Evolutionary conservation across 2,329 filamentous ascomycete genomes (phyloP).

Genomic region (Pseudocercospora eumusae): DNA sequence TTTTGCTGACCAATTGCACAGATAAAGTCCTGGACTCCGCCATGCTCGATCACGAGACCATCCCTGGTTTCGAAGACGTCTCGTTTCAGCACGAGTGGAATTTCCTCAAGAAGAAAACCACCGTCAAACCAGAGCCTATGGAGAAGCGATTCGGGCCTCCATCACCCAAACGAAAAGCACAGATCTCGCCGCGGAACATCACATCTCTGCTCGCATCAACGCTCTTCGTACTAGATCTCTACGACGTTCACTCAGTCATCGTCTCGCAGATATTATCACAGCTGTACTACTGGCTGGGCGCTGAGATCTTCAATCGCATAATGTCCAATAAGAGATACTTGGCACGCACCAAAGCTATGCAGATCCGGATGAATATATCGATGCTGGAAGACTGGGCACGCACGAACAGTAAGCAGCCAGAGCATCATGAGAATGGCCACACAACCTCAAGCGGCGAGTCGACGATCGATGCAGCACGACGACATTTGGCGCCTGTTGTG

Average conservation of each 20-base stretch:
- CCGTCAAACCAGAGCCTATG: slow-evolving; percentile 81
- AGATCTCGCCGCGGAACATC: slow-evolving; percentile 90
- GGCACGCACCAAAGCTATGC: slow-evolving; percentile 96
- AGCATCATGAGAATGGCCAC: slow-evolving; percentile 92
- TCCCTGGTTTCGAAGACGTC: slow-evolving; percentile 94
- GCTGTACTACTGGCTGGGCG: slow-evolving; percentile 91
- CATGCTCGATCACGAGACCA: slow-evolving; percentile 97
- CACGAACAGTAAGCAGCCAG: slow-evolving; percentile 86
- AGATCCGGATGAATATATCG: slow-evolving; percentile 98
- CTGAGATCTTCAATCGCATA: slow-evolving; percentile 95
- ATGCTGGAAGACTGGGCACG: slow-evolving; percentile 94
- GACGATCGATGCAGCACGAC: slow-evolving; percentile 78
- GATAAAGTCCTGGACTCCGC: slow-evolving; percentile 88
- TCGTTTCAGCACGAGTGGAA: slow-evolving; percentile 99
- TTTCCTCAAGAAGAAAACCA: slow-evolving; percentile 86
- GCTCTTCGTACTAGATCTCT: slow-evolving; percentile 95
- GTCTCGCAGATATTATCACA: slow-evolving; percentile 88
- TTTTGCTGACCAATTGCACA: neutral
- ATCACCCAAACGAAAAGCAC: slow-evolving; percentile 87
- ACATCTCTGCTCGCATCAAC: slow-evolving; percentile 94
- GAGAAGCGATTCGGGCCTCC: slow-evolving; percentile 91
- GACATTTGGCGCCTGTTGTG: slow-evolving; percentile 85
- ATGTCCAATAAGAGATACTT: slow-evolving; percentile 96
- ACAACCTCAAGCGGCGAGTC: slow-evolving; percentile 82
- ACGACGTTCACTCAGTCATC: slow-evolving; percentile 97